Evolutionary conservation across 306 rosid species (phyloP).

Genomic region (Amphicarpaea edgeworthii): DNA sequence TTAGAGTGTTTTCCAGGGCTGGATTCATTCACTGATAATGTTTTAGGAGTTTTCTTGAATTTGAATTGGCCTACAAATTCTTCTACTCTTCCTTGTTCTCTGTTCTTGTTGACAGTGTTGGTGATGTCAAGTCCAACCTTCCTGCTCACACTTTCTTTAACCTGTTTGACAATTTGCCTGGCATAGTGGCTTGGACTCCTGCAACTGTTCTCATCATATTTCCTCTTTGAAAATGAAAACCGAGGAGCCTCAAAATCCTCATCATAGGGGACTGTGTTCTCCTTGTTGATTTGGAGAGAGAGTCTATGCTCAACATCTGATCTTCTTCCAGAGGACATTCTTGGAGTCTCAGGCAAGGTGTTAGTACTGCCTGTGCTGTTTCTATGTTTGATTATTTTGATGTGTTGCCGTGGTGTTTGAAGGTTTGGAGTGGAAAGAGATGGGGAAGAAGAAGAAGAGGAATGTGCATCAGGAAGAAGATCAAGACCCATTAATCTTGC

Average conservation of each 20-base stretch:
- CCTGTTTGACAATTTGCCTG: conserved; percentile 83
- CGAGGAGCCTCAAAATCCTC: conserved; percentile 64
- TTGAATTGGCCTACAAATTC: conserved; percentile 54
- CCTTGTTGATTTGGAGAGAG: conserved; percentile 91
- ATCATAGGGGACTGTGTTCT: conserved; percentile 50
- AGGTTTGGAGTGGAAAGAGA: conserved; percentile 53
- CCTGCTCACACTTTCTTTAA: conserved; percentile 72
- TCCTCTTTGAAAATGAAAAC: conserved; percentile 59
- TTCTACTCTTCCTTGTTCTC: conserved; percentile 52
- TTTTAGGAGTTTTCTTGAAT: conserved; percentile 52
- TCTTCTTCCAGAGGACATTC: conserved; percentile 70
- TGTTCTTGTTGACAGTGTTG: conserved; percentile 61
- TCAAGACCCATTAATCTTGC: conserved; percentile 98
- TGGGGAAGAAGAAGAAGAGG: conserved; percentile 53
- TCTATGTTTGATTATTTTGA: conserved; percentile 52
- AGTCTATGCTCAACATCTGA: conserved; percentile 78
- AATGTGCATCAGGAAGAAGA: conserved; percentile 76
- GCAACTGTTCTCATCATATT: conserved; percentile 51
- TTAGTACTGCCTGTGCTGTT: conserved; percentile 52
- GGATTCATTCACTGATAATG: conserved; percentile 48
- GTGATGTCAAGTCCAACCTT: conserved; percentile 83
- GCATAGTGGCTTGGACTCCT: conserved; percentile 74
- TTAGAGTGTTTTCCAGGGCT: conserved; percentile 54
- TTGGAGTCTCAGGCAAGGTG: conserved; percentile 80
- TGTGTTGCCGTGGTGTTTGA: conserved; percentile 46